Percentiles rank a stretch among this genome's conserved stretches.
Conservation (phyloP, 306 rosid species). For the Leucaena leucocephala region DNA sequence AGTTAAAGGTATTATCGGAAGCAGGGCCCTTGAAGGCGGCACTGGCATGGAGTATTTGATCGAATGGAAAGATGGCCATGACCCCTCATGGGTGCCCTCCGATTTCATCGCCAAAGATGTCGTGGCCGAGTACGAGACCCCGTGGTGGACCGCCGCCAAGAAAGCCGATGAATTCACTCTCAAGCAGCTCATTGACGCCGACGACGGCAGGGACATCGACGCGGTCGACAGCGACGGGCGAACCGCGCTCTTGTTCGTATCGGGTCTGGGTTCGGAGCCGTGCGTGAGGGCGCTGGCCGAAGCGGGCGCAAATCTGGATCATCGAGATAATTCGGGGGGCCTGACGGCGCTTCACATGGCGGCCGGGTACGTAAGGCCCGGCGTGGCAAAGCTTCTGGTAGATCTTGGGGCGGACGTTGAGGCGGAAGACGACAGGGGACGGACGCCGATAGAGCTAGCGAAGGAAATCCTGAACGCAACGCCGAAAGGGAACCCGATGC, state of each 20-base stretch:
- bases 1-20: conserved; percentile 73
- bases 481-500: conserved; percentile 79
- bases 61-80: conserved; percentile 81
- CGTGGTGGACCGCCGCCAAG: conserved; percentile 93
- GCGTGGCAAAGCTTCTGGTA: conserved; percentile 55
- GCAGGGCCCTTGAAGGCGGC: conserved; percentile 52
- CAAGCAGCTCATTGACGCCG: conserved; percentile 42
- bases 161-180: conserved; percentile 65
- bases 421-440: conserved; percentile 51
- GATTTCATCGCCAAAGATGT: conserved; percentile 80
- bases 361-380: conserved; percentile 73
- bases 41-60: conserved; percentile 73
- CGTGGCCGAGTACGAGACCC: conserved; percentile 72
- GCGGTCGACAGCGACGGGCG: conserved; percentile 74
- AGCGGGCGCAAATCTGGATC: conserved; percentile 65
- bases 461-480: conserved; percentile 58
- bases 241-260: conserved; percentile 68
- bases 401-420: conserved; percentile 77
- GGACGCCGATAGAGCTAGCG: conserved; percentile 72
- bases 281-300: conserved; percentile 63
- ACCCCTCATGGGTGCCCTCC: conserved; percentile 76
- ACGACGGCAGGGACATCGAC: conserved; percentile 66
- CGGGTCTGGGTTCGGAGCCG: conserved; percentile 76
- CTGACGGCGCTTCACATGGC: conserved; percentile 81
- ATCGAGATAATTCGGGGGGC: conserved; percentile 63